These are phyloP conservation scores for Ploettnerulaceae sp. DNA, from an alignment of 2,329 filamentous ascomycete genomes.

Conservation along the genomic window DNA sequence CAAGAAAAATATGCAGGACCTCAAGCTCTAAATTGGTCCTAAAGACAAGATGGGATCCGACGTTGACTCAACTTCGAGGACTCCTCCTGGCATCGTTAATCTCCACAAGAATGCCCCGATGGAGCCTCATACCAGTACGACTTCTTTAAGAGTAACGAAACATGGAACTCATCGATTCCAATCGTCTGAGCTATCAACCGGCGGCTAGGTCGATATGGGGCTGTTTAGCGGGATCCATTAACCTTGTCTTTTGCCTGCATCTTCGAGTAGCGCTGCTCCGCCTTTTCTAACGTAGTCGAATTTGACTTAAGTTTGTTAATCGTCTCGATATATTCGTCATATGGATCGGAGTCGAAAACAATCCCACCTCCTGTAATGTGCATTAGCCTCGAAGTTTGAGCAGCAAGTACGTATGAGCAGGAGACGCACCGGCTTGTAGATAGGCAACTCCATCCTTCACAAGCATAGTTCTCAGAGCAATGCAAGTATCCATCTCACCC, in stretches of 20 bases:
- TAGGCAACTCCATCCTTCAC: conserved; percentile 89
- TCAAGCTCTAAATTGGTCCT: conserved; percentile 2
- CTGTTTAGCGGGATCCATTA: conserved; percentile 6
- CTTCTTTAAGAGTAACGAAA: not conserved
- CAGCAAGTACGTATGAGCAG: not conserved
- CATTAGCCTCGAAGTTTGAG: not conserved
- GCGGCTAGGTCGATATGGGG: conserved; percentile 26
- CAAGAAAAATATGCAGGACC: not conserved
- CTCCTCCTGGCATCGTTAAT: not conserved
- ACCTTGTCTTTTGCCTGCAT: conserved; percentile 16
- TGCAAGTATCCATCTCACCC: conserved; percentile 87
- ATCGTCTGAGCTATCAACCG: conserved; percentile 11
- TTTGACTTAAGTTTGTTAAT: conserved; percentile 94
- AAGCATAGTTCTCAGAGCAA: conserved; percentile 77
- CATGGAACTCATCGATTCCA: not conserved
- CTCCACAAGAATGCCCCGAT: not conserved
- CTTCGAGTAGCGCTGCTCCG: conserved; percentile 54
- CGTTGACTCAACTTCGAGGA: not conserved
- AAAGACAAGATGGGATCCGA: not conserved
- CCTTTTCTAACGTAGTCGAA: conserved; percentile 79
- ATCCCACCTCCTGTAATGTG: conserved; percentile 66
- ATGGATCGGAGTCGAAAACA: conserved; percentile 87
- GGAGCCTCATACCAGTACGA: not conserved
- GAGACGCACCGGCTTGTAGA: conserved; percentile 64
- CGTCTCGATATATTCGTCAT: conserved; percentile 93